Percentiles rank a stretch among this genome's conserved stretches.
These are phyloP conservation scores for Galeopsis tetrahit DNA, from an alignment of 257 asterid genomes.

Conservation along the genomic window DNA sequence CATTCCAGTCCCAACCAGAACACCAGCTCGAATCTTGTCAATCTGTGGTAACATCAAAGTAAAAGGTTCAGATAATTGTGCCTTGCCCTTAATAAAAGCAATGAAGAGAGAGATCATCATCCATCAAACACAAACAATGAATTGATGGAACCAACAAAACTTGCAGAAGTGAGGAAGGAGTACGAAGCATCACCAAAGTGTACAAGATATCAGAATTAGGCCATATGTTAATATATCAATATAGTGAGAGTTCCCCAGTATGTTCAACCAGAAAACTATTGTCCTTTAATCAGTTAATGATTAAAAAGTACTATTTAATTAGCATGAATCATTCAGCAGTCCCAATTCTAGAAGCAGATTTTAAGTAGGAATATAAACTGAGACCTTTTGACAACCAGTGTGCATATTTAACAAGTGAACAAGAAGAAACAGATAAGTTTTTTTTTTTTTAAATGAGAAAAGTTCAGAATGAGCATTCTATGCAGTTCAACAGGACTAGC, in stretches of 20 bases:
- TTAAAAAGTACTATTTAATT: neutral
- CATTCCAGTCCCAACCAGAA: constrained; percentile 62
- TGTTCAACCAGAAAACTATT: constrained; percentile 2
- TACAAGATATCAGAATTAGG: constrained; percentile 14
- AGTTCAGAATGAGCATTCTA: neutral
- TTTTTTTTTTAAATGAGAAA: neutral
- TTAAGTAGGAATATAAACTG: neutral
- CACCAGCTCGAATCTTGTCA: constrained; percentile 57
- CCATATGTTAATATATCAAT: constrained; percentile 11
- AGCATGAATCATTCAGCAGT: constrained; percentile 1
- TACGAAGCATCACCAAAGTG: constrained; percentile 1
- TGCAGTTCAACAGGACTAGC: constrained; percentile 14
- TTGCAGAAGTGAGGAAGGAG: neutral
- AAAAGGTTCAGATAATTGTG: constrained; percentile 27
- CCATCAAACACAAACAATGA: neutral
- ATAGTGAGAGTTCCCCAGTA: constrained; percentile 5
- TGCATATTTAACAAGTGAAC: neutral
- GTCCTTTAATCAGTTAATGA: neutral
- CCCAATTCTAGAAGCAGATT: neutral
- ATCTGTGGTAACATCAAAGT: constrained; percentile 40
- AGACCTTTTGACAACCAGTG: neutral
- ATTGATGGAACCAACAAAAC: constrained; percentile 10
- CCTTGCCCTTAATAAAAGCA: neutral
- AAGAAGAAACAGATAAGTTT: neutral
- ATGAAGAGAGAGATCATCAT: neutral